A percentile compares a stretch with the other conserved stretches of the same genome.
phyloP scores from a whole-genome alignment of 177 flowering plant genomes.

The Vitis hybrid region DNA sequence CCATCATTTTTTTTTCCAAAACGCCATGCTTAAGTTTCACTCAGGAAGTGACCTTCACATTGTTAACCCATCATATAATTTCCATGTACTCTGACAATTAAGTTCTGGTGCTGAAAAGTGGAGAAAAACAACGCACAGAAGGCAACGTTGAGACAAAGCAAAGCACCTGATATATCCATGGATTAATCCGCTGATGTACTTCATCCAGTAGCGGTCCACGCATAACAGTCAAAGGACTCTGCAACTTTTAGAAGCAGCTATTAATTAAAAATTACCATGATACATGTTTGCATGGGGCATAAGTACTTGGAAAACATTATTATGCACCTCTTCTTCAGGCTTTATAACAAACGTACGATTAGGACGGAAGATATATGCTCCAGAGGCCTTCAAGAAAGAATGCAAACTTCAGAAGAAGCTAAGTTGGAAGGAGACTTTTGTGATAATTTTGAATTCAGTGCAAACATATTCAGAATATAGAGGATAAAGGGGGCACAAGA shows the following conservation, averaged over 20 bases:
- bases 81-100: neutral
- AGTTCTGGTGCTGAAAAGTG: neutral
- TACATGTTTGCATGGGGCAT: neutral
- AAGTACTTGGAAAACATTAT: neutral
- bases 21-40: too few species aligned
- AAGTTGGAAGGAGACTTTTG: neutral
- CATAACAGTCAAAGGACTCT: slow-evolving; percentile 59
- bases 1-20: neutral
- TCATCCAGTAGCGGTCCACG: slow-evolving; percentile 47
- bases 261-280: neutral
- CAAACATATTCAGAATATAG: neutral
- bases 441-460: neutral
- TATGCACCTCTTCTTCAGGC: slow-evolving; percentile 52
- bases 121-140: neutral
- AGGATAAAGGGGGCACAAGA: neutral
- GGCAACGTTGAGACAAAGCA: neutral
- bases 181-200: slow-evolving; percentile 46
- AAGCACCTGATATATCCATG: slow-evolving; percentile 53
- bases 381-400: slow-evolving; percentile 61
- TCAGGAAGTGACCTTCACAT: neutral
- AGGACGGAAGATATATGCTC: slow-evolving; percentile 95
- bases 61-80: neutral
- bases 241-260: slow-evolving; percentile 14
- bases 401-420: neutral
- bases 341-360: slow-evolving; percentile 62